phyloP scores from a whole-genome alignment of 441 rosid genomes.

The Corymbia calophylla region DNA sequence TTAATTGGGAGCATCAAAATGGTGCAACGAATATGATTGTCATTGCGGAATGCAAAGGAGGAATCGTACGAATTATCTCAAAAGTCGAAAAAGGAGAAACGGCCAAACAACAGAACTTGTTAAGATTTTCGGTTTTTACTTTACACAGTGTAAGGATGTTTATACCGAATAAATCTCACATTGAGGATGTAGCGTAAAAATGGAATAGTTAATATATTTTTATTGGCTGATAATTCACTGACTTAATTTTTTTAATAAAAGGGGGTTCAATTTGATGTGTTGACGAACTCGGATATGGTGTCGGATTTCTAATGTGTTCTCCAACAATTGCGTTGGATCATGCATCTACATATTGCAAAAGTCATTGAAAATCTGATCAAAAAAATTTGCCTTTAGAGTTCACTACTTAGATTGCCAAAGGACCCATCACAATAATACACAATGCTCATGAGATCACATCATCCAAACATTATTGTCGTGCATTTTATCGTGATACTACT shows the following conservation, averaged over 20 bases:
- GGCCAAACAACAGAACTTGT: no score
- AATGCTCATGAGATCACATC: neutral
- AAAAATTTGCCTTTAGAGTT: neutral
- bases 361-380: no score
- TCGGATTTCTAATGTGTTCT: neutral
- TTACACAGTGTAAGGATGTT: no score
- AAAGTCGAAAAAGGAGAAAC: no score
- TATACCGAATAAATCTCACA: no score
- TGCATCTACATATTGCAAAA: neutral
- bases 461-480: neutral
- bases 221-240: neutral
- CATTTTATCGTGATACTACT: neutral
- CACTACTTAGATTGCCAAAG: neutral
- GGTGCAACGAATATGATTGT: neutral
- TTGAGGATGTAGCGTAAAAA: neutral
- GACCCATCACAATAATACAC: neutral
- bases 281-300: neutral
- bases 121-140: no score
- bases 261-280: neutral
- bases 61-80: neutral
- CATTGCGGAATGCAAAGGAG: neutral
- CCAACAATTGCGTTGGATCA: neutral
- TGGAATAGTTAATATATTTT: neutral
- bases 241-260: neutral
- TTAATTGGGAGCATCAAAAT: neutral